Base-by-base conservation (phyloP, 192 early-diverging fungal genomes). In the Diversispora epigaea region DNA sequence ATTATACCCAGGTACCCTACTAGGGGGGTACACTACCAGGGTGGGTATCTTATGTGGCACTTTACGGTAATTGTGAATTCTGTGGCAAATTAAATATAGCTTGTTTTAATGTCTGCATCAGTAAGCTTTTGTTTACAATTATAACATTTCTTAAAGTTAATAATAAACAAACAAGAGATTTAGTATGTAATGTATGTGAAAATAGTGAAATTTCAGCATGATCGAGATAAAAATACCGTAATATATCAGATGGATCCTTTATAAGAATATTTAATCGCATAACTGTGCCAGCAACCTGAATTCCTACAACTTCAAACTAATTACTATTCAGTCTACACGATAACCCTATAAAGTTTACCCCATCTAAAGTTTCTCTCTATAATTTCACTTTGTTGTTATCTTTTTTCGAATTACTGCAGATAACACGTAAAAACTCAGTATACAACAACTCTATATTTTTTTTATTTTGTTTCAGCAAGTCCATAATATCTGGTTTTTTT, bases 171-270 rank as follows among this genome's bases (percentile, higher is more conserved):
- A 66, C 4, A 17, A 66, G 64, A 9, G 64, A 17, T 46, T 66
- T 66, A 6, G 32, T 32, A 11, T 49, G 15, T 41, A 4, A 41
- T 67, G 43, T 2, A 3, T 39, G n/a, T 22, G 32, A 12, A 0
- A 43, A 10, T 47, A 67, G 10, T 45, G 65, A 43, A 67, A 67
- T 67, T 47, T 67, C 65, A n/a, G 65, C 65, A 47, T 67, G n/a
- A n/a, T 49, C 41, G 15, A 67, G 4, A 47, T 67, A 43, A 49
- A 67, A 67, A 67, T 67, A 67, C 3, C 65, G 2, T 17, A 43
- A 11, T 14, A 67, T 17, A 6, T 43, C 44, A 25, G 15, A 4
- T 6, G 4, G 3, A 17, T 67, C 44, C 10, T 45, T 67, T 11
- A 67, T 10, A n/a, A 67, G 17, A 49, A 67, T 11, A 67, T 67